Percentiles rank a stretch among this genome's conserved stretches.
These are phyloP conservation scores for Diospyros lotus DNA, from an alignment of 148 eudicot species.

Conservation along the genomic window DNA sequence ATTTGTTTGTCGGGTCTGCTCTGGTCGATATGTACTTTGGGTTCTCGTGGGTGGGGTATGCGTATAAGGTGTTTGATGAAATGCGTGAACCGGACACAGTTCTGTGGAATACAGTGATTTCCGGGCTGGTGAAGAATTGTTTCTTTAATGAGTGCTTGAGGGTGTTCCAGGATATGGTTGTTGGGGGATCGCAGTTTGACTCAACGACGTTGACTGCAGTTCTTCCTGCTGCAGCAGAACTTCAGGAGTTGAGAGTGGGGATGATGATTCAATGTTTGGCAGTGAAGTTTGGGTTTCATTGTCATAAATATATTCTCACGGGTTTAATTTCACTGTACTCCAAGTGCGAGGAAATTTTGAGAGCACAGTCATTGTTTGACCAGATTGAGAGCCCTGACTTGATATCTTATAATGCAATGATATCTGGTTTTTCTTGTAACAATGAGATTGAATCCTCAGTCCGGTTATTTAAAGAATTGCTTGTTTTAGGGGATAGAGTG, in stretches of 20 bases:
- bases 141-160: conserved; percentile 40
- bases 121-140: conserved; percentile 63
- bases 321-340: conserved; percentile 68
- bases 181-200: conserved; percentile 32
- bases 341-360: conserved; percentile 53
- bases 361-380: conserved; percentile 49
- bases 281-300: conserved; percentile 46
- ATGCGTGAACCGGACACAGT: conserved; percentile 58
- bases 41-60: conserved; percentile 30
- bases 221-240: conserved; percentile 60
- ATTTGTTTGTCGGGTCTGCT: conserved; percentile 77
- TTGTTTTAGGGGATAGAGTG: conserved; percentile 39
- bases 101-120: conserved; percentile 72
- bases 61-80: conserved; percentile 63
- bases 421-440: conserved; percentile 62
- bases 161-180: conserved; percentile 52
- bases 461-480: conserved; percentile 46
- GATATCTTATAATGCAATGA: conserved; percentile 73
- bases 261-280: conserved; percentile 59
- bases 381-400: conserved; percentile 52
- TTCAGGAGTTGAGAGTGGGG: conserved; percentile 58
- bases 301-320: conserved; percentile 50
- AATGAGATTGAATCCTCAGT: conserved; percentile 38
- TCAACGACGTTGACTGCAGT: conserved; percentile 48
- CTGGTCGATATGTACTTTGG: conserved; percentile 46